phyloP scores from a whole-genome alignment of 371 early-diverging fungal species.

The Chytridiales sp. region DNA sequence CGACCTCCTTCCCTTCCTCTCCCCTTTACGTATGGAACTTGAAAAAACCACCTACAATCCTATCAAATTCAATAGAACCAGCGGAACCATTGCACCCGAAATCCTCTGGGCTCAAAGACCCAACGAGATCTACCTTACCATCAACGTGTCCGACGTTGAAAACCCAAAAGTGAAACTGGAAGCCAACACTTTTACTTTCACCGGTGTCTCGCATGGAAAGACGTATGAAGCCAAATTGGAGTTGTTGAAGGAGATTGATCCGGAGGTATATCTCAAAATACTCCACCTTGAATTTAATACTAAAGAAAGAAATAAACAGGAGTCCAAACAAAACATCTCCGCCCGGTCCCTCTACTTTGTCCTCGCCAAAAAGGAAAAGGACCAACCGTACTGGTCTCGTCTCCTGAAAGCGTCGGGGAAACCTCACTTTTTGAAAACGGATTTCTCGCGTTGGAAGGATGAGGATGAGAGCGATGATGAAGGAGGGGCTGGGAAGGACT shows the following conservation, averaged over 20 bases:
- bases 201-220: slow-evolving; percentile 60
- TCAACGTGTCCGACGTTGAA: slow-evolving; percentile 75
- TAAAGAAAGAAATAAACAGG: no score
- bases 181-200: slow-evolving; percentile 63
- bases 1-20: no score
- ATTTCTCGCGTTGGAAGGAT: slow-evolving; percentile 89
- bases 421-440: slow-evolving; percentile 81
- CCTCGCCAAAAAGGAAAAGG: slow-evolving; percentile 69
- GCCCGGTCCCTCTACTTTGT: slow-evolving; percentile 62
- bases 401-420: slow-evolving; percentile 68
- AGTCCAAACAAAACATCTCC: slow-evolving; percentile 65
- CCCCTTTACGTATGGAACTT: no score
- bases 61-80: no score
- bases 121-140: slow-evolving; percentile 79
- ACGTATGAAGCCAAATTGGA: slow-evolving; percentile 75
- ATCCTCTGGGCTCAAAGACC: slow-evolving; percentile 93
- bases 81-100: slow-evolving; percentile 53
- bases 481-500: no score
- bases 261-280: no score
- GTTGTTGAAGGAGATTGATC: slow-evolving; percentile 69
- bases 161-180: slow-evolving; percentile 57
- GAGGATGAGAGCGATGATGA: slow-evolving; percentile 92
- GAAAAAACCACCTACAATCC: no score
- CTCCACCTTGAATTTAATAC: no score
- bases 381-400: slow-evolving; percentile 78